These are phyloP conservation scores for Monosporascus sp. DNA, from an alignment of 2,329 filamentous ascomycete species.

Conservation along the genomic window DNA sequence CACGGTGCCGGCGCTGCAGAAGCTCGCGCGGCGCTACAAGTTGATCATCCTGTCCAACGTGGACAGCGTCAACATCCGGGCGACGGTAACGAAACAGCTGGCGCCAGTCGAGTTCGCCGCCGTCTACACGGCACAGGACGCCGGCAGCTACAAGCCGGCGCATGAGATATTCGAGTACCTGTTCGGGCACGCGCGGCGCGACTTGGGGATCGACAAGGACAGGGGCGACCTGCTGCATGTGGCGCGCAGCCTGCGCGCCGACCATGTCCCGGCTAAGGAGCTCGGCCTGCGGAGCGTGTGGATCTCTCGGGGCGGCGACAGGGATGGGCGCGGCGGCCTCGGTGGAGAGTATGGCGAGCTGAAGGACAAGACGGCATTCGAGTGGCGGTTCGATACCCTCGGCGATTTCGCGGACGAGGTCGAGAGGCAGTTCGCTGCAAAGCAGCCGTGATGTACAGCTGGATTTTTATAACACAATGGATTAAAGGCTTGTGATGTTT, in stretches of 20 bases:
- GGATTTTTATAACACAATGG: background rate
- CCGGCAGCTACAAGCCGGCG: constrained; percentile 68
- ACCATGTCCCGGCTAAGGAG: constrained; percentile 60
- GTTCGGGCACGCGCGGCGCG: constrained; percentile 43
- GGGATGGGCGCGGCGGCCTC: constrained; percentile 8
- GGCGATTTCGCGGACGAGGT: constrained; percentile 36
- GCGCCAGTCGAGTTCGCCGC: constrained; percentile 50
- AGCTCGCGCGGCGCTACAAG: constrained; percentile 47
- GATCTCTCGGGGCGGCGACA: constrained; percentile 52
- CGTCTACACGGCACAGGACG: constrained; percentile 64
- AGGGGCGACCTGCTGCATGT: constrained; percentile 58
- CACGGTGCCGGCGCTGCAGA: constrained; percentile 46
- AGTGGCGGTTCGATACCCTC: constrained; percentile 33
- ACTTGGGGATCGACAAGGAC: constrained; percentile 46
- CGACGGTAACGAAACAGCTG: constrained; percentile 32
- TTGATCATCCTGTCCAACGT: constrained; percentile 54
- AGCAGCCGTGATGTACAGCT: constrained; percentile 3
- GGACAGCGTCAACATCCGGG: constrained; percentile 27
- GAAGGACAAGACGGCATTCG: constrained; percentile 27
- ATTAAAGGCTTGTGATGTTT: background rate
- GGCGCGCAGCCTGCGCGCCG: constrained; percentile 61
- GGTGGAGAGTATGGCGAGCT: constrained; percentile 12
- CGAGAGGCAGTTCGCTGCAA: constrained; percentile 30
- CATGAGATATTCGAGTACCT: constrained; percentile 61
- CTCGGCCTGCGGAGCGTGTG: constrained; percentile 57